phyloP scores from a whole-genome alignment of 345 rosid species.

The Rhodamnia argentea region DNA sequence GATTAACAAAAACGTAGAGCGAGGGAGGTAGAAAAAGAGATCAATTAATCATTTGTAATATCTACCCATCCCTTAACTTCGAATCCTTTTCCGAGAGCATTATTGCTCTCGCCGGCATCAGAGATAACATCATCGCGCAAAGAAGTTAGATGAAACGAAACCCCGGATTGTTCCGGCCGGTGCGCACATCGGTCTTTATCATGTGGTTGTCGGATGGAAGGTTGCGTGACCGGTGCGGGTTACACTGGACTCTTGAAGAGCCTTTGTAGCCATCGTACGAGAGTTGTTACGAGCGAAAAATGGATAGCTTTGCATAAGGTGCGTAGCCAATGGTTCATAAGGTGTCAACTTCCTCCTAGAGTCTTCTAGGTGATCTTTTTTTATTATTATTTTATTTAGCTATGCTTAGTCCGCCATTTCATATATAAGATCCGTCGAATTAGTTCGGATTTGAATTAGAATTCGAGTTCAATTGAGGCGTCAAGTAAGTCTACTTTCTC shows the following conservation, averaged over 20 bases:
- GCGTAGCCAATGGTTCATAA: not conserved
- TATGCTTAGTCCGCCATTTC: rapidly evolving
- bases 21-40: not conserved
- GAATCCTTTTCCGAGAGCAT: not conserved
- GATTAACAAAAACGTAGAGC: not conserved
- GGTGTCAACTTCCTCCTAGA: not conserved
- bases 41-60: not conserved
- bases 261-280: not conserved
- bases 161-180: rapidly evolving
- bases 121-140: not conserved
- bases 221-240: not conserved
- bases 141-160: not conserved
- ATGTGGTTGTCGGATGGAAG: not conserved
- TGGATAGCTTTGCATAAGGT: not conserved
- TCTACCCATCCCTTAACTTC: too few species aligned
- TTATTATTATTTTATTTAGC: not conserved
- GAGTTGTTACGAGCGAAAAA: not conserved
- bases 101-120: not conserved
- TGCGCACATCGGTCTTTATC: rapidly evolving
- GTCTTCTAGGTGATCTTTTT: not conserved
- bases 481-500: too few species aligned
- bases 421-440: rapidly evolving
- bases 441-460: not conserved
- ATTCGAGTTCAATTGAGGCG: too few species aligned
- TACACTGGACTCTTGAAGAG: not conserved